Percentiles rank a stretch among this genome's conserved stretches.
These are phyloP conservation scores for Scheffersomyces parashehatae DNA, from an alignment of 1,139 yeast species.

Conservation along the genomic window DNA sequence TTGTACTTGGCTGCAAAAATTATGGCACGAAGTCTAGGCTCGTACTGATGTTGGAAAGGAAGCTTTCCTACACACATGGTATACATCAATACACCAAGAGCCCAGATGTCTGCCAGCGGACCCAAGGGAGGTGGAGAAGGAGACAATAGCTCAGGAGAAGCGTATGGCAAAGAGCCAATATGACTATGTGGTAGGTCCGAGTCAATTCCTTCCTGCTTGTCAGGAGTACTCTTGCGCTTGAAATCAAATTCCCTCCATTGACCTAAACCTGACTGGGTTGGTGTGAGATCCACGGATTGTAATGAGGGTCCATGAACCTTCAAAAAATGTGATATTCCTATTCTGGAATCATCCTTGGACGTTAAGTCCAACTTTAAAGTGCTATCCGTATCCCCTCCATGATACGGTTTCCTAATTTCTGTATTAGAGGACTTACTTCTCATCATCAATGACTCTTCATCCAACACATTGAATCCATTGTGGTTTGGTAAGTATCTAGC, in stretches of 20 bases:
- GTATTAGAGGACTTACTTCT: slow-evolving; percentile 51
- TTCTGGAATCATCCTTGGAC: slow-evolving; percentile 31
- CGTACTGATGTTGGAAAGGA: slow-evolving; percentile 82
- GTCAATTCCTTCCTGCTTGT: slow-evolving; percentile 22
- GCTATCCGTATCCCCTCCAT: slow-evolving; percentile 33
- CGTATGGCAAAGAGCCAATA: slow-evolving; percentile 90
- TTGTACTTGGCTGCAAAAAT: slow-evolving; percentile 71
- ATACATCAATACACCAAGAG: slow-evolving; percentile 76
- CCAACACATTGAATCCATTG: slow-evolving; percentile 4
- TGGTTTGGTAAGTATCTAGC: slow-evolving; percentile 4
- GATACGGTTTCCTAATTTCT: slow-evolving; percentile 35
- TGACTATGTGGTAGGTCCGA: slow-evolving; percentile 60
- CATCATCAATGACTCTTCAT: slow-evolving; percentile 21
- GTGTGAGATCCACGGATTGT: slow-evolving; percentile 37
- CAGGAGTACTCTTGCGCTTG: slow-evolving; percentile 9
- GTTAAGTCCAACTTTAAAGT: slow-evolving; percentile 17
- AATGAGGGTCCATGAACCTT: slow-evolving; percentile 38
- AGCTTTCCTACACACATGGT: slow-evolving; percentile 72
- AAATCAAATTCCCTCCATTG: slow-evolving; percentile 10
- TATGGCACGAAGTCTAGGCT: slow-evolving; percentile 73
- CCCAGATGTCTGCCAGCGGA: slow-evolving; percentile 86
- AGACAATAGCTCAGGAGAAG: slow-evolving; percentile 79
- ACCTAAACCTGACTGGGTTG: slow-evolving; percentile 20
- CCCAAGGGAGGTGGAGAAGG: slow-evolving; percentile 70
- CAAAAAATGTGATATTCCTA: slow-evolving; percentile 30